These are phyloP conservation scores for Heritiera fomes DNA, from an alignment of 345 rosid genomes.

Conservation along the genomic window DNA sequence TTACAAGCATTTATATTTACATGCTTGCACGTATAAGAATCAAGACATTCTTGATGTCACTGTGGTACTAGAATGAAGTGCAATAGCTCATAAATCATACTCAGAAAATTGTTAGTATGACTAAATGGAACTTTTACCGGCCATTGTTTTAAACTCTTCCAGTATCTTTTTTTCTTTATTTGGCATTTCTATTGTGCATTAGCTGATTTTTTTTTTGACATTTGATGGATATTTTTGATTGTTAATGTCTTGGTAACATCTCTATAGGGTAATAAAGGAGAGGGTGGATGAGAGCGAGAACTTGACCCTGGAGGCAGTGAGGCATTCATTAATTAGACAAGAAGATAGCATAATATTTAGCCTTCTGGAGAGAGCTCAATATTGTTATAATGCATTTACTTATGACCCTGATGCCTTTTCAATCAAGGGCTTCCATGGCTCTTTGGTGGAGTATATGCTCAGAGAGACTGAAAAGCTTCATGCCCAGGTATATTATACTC, in stretches of 20 bases:
- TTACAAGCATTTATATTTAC: neutral
- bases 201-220: neutral
- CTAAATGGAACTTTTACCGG: neutral
- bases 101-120: neutral
- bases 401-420: slow-evolving; percentile 71
- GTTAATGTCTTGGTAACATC: slow-evolving; percentile 7
- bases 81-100: neutral
- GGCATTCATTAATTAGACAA: slow-evolving; percentile 76
- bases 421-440: slow-evolving; percentile 77
- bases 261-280: slow-evolving; percentile 46
- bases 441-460: slow-evolving; percentile 80
- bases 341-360: slow-evolving; percentile 90
- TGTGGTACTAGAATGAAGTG: neutral
- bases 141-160: neutral
- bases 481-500: slow-evolving; percentile 49
- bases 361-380: slow-evolving; percentile 82
- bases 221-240: neutral
- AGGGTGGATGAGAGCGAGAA: slow-evolving; percentile 75
- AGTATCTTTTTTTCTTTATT: neutral
- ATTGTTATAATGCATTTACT: slow-evolving; percentile 75
- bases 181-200: neutral
- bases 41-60: neutral
- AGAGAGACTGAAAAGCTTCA: slow-evolving; percentile 88
- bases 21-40: neutral
- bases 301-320: slow-evolving; percentile 71